phyloP scores from a whole-genome alignment of 2,329 filamentous ascomycete genomes.

The Diplodia seriata region DNA sequence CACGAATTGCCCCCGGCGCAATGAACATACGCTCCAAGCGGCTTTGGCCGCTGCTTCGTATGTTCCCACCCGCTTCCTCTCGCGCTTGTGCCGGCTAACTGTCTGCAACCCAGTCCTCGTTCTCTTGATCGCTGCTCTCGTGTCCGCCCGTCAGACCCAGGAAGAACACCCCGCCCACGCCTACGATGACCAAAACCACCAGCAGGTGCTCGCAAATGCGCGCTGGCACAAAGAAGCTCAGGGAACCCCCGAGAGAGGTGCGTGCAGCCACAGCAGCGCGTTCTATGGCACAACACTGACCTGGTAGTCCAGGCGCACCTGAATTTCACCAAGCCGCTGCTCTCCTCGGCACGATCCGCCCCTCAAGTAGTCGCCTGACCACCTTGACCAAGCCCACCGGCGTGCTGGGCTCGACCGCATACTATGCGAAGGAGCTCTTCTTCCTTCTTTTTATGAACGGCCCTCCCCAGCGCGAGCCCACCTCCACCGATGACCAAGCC shows the following conservation, averaged over 20 bases:
- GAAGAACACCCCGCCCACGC: conserved; percentile 28
- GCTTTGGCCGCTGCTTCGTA: conserved; percentile 33
- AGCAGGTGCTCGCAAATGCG: conserved; percentile 26
- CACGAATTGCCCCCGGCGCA: conserved; percentile 27
- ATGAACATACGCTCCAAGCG: conserved; percentile 24
- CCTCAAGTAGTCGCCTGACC: conserved; percentile 50
- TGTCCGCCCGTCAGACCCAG: conserved; percentile 36
- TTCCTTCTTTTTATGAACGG: conserved; percentile 70
- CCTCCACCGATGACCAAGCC: conserved; percentile 46
- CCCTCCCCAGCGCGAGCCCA: conserved; percentile 57
- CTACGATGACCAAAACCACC: background rate
- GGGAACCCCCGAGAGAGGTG: conserved; percentile 15
- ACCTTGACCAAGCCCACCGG: conserved; percentile 61
- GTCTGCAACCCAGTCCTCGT: conserved; percentile 42
- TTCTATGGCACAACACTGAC: conserved; percentile 14
- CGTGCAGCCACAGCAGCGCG: background rate
- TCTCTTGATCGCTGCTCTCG: conserved; percentile 41
- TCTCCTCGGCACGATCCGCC: conserved; percentile 52
- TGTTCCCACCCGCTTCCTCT: background rate
- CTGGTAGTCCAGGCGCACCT: conserved; percentile 36
- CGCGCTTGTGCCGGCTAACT: background rate
- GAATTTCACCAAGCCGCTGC: conserved; percentile 49
- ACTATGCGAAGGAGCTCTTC: conserved; percentile 69
- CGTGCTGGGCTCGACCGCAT: conserved; percentile 61
- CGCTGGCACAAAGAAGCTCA: conserved; percentile 27